Evolutionary conservation across 2,329 filamentous ascomycete species (phyloP).

Genomic region (Ophiostoma perfectum): DNA sequence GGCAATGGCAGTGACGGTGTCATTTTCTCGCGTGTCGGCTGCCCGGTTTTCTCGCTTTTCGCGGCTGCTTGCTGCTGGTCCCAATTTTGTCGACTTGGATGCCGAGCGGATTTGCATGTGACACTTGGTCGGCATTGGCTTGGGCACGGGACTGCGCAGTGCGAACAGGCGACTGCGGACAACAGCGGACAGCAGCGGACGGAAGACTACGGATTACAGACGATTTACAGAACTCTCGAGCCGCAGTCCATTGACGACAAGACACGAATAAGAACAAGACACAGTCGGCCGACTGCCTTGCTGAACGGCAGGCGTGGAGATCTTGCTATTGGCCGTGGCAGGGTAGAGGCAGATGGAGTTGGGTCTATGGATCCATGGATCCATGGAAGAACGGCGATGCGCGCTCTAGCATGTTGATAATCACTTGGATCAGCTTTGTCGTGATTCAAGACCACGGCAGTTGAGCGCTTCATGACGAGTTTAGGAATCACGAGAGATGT

Average conservation of each 20-base stretch:
- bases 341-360: too few species aligned
- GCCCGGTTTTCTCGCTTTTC: background rate
- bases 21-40: background rate
- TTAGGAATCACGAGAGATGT: background rate
- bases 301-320: too few species aligned
- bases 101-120: slow-evolving; percentile 5
- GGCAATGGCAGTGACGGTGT: background rate
- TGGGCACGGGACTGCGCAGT: too few species aligned
- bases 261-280: too few species aligned
- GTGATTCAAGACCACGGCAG: background rate
- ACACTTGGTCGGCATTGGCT: background rate
- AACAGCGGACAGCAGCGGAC: too few species aligned
- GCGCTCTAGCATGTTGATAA: background rate
- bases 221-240: too few species aligned
- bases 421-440: background rate
- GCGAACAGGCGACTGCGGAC: too few species aligned
- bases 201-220: too few species aligned
- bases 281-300: too few species aligned
- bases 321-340: too few species aligned
- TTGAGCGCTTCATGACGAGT: background rate
- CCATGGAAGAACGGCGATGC: background rate
- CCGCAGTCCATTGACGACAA: too few species aligned
- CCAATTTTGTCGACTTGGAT: background rate
- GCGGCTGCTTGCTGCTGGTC: background rate
- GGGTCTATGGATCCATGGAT: background rate